These are phyloP conservation scores for Geotrichum cucujoidarum DNA, from an alignment of 1,139 yeast species.

Conservation along the genomic window DNA sequence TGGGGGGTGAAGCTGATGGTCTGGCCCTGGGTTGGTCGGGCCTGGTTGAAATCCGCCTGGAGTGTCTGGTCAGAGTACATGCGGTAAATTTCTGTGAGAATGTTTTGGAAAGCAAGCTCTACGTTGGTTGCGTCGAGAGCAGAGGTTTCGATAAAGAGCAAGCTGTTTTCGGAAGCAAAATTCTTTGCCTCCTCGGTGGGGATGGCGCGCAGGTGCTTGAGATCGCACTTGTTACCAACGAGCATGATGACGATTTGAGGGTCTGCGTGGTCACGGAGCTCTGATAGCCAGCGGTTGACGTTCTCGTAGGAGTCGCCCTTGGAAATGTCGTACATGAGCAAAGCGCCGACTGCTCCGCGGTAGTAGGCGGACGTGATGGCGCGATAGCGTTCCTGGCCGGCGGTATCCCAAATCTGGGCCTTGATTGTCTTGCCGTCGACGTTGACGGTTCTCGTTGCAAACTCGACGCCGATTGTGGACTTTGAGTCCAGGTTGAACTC, in stretches of 20 bases:
- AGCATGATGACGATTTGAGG: slow-evolving; percentile 93
- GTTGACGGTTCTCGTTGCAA: slow-evolving; percentile 92
- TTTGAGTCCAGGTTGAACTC: slow-evolving; percentile 93
- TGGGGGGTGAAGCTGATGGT: slow-evolving; percentile 92
- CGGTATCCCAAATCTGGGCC: slow-evolving; percentile 99
- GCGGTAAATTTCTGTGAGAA: slow-evolving; percentile 87
- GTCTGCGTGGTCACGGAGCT: slow-evolving; percentile 93
- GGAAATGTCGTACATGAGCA: slow-evolving; percentile 91
- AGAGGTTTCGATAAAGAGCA: slow-evolving; percentile 94
- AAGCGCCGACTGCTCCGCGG: slow-evolving; percentile 97
- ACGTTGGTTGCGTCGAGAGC: slow-evolving; percentile 94
- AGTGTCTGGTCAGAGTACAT: slow-evolving; percentile 53
- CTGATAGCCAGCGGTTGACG: slow-evolving; percentile 92
- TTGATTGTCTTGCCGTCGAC: slow-evolving; percentile 93
- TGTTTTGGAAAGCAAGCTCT: slow-evolving; percentile 88
- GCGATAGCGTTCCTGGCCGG: slow-evolving; percentile 97
- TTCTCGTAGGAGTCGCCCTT: slow-evolving; percentile 90
- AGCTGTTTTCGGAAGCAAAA: slow-evolving; percentile 86
- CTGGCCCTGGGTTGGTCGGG: slow-evolving; percentile 60
- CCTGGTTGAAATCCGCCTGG: slow-evolving; percentile 46
- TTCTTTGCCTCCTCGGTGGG: slow-evolving; percentile 97
- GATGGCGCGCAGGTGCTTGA: slow-evolving; percentile 92
- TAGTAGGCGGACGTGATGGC: slow-evolving; percentile 97
- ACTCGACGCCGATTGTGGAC: slow-evolving; percentile 96
- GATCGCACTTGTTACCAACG: slow-evolving; percentile 94